A percentile compares a stretch with the other conserved stretches of the same genome.
These are phyloP conservation scores for Cryptococcus jaspeensis DNA, from an alignment of 1,284 basidiomycete species.

Conservation along the genomic window DNA sequence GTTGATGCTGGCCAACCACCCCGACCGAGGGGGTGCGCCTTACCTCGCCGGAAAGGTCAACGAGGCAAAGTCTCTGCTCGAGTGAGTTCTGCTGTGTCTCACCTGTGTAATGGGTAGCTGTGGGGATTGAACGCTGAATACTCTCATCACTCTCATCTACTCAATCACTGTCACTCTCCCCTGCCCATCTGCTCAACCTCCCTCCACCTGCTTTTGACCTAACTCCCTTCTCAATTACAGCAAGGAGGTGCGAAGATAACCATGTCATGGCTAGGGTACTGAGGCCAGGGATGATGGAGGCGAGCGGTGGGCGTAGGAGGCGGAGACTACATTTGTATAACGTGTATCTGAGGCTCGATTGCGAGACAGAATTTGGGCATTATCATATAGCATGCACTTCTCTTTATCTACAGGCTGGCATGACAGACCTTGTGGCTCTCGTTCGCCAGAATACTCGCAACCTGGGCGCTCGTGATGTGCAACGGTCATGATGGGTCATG, in stretches of 20 bases:
- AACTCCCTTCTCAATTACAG: constrained; percentile 11
- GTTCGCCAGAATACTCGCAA: too few species aligned
- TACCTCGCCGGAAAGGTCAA: constrained; percentile 98
- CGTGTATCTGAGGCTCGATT: background rate
- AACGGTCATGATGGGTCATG: background rate
- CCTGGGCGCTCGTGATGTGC: background rate
- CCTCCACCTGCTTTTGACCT: background rate
- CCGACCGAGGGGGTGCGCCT: constrained; percentile 91
- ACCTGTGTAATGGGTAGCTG: background rate
- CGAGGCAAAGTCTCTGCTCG: constrained; percentile 82
- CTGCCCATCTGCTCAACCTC: background rate
- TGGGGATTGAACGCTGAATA: background rate
- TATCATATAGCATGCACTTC: constrained; percentile 14
- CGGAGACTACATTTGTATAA: constrained; percentile 6
- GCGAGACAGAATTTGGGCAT: background rate
- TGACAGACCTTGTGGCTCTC: background rate
- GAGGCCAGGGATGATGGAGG: background rate
- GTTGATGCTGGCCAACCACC: constrained; percentile 94
- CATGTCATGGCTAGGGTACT: background rate
- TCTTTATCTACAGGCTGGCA: constrained; percentile 1
- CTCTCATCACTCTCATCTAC: background rate
- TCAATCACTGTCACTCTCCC: background rate
- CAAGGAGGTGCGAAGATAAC: constrained; percentile 27
- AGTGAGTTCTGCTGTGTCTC: constrained; percentile 47
- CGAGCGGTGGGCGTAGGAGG: background rate